These are phyloP conservation scores for Aspergillus eucalypticola DNA, from an alignment of 2,329 filamentous ascomycete genomes.

Conservation along the genomic window DNA sequence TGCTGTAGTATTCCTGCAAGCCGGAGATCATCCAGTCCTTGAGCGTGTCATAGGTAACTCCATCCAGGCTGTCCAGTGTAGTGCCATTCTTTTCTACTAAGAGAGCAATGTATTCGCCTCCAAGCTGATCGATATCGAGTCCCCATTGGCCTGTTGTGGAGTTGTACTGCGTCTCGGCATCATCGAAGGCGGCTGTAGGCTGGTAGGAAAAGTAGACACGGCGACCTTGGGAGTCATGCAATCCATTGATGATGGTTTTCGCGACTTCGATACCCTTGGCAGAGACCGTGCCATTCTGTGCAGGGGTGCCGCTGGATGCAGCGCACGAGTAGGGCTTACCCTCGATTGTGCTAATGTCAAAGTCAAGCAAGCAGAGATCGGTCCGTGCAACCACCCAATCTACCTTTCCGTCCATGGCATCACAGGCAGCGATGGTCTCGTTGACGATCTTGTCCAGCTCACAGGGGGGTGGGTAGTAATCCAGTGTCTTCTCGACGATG, in stretches of 20 bases:
- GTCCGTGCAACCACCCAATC: conserved; percentile 57
- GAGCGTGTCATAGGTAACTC: conserved; percentile 59
- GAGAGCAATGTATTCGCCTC: conserved; percentile 42
- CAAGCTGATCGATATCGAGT: conserved; percentile 33
- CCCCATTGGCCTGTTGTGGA: conserved; percentile 32
- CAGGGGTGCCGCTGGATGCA: conserved; percentile 30
- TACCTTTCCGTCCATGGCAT: conserved; percentile 55
- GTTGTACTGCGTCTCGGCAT: conserved; percentile 31
- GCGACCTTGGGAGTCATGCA: conserved; percentile 43
- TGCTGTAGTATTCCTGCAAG: conserved; percentile 52
- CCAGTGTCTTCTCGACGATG: conserved; percentile 42
- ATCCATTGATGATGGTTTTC: conserved; percentile 40
- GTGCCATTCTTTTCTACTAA: conserved; percentile 30
- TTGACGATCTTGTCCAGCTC: conserved; percentile 45
- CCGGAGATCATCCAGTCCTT: conserved; percentile 56
- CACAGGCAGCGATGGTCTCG: conserved; percentile 56
- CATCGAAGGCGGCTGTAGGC: conserved; percentile 30
- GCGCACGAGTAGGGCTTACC: conserved; percentile 50
- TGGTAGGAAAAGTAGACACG: conserved; percentile 45
- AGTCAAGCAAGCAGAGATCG: conserved; percentile 50
- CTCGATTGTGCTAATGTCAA: conserved; percentile 49
- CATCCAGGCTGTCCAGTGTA: conserved; percentile 47
- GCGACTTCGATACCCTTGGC: conserved; percentile 35
- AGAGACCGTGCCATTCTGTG: conserved; percentile 34
- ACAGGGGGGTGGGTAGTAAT: conserved; percentile 46